A percentile compares a stretch with the other conserved stretches of the same genome.
Evolutionary conservation across 225 moss, liverwort and hornwort genomes (phyloP).

Genomic region (Asterella californica): DNA sequence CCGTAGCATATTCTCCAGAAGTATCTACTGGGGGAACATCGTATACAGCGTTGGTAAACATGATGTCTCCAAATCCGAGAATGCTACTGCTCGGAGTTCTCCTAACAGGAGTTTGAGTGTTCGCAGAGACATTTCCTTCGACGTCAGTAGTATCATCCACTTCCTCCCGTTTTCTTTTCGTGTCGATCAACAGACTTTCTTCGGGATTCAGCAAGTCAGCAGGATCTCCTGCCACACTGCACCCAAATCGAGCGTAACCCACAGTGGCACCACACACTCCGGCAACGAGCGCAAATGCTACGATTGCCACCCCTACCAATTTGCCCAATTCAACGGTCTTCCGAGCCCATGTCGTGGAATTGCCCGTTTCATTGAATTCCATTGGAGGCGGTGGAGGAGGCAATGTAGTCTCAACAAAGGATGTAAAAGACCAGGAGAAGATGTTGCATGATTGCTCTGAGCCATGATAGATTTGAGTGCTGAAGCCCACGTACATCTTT

Average conservation of each 20-base stretch:
- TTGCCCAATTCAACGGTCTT: conserved; percentile 15
- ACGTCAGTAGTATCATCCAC: neutral
- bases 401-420: neutral
- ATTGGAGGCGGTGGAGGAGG: conserved; percentile 3
- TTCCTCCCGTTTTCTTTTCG: conserved; percentile 7
- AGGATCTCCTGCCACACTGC: conserved; percentile 21
- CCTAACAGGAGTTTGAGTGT: neutral
- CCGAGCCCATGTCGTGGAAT: conserved; percentile 18
- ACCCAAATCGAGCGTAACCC: conserved; percentile 31
- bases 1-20: neutral
- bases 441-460: conserved; percentile 7
- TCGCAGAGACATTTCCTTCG: neutral
- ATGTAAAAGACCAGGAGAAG: conserved; percentile 21
- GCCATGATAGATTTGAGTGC: conserved; percentile 14
- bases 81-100: neutral
- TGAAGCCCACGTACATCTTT: conserved; percentile 32
- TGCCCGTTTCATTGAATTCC: neutral
- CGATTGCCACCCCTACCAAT: conserved; percentile 29
- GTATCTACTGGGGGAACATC: neutral
- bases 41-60: conserved; percentile 14
- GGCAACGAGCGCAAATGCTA: conserved; percentile 11
- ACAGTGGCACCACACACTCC: conserved; percentile 13
- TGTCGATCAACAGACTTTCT: conserved; percentile 17
- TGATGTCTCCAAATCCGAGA: neutral
- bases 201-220: conserved; percentile 25